Percentiles rank a stretch among this genome's conserved stretches.
These are phyloP conservation scores for Kwoniella botswanensis DNA, from an alignment of 768 basidiomycete genomes.

Conservation along the genomic window DNA sequence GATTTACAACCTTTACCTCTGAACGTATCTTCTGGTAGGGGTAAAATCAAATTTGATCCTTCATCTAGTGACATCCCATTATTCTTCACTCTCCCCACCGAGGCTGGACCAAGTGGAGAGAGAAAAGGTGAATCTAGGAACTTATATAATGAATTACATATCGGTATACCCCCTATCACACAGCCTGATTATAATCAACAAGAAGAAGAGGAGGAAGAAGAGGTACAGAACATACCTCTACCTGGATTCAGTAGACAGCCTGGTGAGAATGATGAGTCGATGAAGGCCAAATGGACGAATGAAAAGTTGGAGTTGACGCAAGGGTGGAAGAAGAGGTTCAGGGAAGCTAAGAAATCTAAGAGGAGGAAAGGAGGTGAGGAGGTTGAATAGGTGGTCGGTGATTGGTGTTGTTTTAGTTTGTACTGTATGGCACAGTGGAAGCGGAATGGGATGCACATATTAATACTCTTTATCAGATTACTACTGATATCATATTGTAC, in stretches of 20 bases:
- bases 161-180: not conserved
- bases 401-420: no score
- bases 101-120: not conserved
- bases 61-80: constrained; percentile 35
- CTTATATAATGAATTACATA: constrained; percentile 18
- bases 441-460: no score
- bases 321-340: constrained; percentile 57
- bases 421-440: no score
- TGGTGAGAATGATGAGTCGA: constrained; percentile 41
- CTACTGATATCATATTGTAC: not conserved
- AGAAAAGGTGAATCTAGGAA: constrained; percentile 23
- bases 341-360: constrained; percentile 58
- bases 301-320: constrained; percentile 55
- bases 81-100: constrained; percentile 43
- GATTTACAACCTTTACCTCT: constrained; percentile 16
- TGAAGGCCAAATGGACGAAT: constrained; percentile 56
- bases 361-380: constrained; percentile 47
- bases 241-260: constrained; percentile 40
- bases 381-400: constrained; percentile 23
- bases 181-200: not conserved
- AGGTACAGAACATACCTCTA: not conserved
- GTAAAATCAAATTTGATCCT: constrained; percentile 37
- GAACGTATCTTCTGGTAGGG: not conserved
- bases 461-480: not conserved
- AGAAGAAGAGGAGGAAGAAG: constrained; percentile 17